Percentiles rank a stretch among this genome's conserved stretches.
Conservation (phyloP, 2,329 filamentous ascomycete species). For the Gremmenia infestans region DNA sequence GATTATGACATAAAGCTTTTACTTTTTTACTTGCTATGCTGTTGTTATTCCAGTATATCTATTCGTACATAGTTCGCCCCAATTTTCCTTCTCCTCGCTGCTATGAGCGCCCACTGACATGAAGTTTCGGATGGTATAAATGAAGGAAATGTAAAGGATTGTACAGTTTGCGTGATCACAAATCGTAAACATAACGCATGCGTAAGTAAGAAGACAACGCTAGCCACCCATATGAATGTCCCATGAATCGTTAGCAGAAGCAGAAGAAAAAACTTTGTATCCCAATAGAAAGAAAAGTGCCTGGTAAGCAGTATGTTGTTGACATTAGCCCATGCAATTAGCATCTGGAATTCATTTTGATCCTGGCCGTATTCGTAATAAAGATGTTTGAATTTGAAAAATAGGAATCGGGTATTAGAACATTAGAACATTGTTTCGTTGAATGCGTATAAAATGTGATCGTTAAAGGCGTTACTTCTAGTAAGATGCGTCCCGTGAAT, state of each 20-base stretch:
- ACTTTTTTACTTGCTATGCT: no score
- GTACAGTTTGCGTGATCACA: neutral
- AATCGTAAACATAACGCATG: conserved; percentile 1
- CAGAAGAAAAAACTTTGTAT: conserved; percentile 1
- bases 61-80: no score
- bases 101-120: no score
- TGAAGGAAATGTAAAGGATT: neutral
- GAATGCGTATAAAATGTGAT: conserved; percentile 15
- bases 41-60: no score
- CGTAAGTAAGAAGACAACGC: conserved; percentile 9
- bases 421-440: conserved; percentile 18
- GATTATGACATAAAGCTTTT: no score
- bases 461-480: conserved; percentile 20
- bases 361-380: conserved; percentile 8
- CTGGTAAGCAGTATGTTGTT: neutral
- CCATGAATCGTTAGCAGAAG: conserved; percentile 14
- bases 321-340: neutral
- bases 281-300: neutral
- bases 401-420: conserved; percentile 10
- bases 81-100: no score
- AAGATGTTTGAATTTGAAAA: conserved; percentile 1
- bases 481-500: conserved; percentile 12
- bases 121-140: no score
- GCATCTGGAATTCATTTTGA: neutral
- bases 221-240: conserved; percentile 8